A percentile compares a stretch with the other conserved stretches of the same genome.
Conservation (phyloP, 345 rosid species). For the Lepidium sativum region DNA sequence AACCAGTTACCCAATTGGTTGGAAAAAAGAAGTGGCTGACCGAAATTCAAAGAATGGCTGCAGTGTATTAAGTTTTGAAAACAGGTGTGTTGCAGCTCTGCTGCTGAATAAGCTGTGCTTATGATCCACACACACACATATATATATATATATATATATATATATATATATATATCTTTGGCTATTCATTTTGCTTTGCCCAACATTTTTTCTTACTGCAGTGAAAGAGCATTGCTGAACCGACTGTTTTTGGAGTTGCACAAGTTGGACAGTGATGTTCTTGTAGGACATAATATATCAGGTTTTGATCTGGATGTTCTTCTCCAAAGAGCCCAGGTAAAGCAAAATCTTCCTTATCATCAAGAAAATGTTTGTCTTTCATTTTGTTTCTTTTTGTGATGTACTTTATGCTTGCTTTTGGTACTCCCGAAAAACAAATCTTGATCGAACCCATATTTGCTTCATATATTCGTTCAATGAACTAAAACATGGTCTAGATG, state of each 20-base stretch:
- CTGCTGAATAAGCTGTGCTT: background rate
- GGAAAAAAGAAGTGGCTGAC: constrained; percentile 71
- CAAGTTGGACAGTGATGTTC: constrained; percentile 91
- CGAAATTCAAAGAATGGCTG: constrained; percentile 75
- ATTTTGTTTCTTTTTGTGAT: background rate
- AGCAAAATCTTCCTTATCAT: constrained; percentile 6
- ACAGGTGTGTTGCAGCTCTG: constrained; percentile 44
- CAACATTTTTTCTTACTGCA: constrained; percentile 31
- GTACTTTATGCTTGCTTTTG: too few species aligned
- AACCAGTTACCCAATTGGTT: constrained; percentile 92
- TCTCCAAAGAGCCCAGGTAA: constrained; percentile 86
- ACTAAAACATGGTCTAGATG: background rate
- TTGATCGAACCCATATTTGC: too few species aligned
- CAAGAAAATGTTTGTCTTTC: background rate
- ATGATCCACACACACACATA: background rate
- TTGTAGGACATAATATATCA: constrained; percentile 94
- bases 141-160: too few species aligned
- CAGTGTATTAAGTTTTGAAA: constrained; percentile 64
- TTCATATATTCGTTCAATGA: background rate
- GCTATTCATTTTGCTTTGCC: constrained; percentile 2
- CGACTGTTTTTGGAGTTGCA: constrained; percentile 77
- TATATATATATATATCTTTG: constrained; percentile 3
- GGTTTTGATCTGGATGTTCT: constrained; percentile 97
- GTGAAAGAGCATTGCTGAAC: constrained; percentile 90
- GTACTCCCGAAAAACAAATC: too few species aligned